These are phyloP conservation scores for Chlorella sp. DNA, from an alignment of 139 green algal genomes.

Conservation along the genomic window DNA sequence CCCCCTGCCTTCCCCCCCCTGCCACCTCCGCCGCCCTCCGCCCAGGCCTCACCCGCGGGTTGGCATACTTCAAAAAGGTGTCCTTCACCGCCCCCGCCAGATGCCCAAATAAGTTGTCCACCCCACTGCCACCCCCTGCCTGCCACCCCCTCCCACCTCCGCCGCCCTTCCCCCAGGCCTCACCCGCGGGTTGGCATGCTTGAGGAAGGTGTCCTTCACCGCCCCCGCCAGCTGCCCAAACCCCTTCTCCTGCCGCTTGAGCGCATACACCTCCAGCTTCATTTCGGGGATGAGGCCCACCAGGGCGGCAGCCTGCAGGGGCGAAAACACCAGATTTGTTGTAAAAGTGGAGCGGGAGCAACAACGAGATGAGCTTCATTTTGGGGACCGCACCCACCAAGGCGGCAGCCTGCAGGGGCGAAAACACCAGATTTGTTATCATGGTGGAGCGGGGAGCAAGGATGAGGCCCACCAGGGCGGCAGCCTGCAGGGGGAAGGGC, in stretches of 20 bases:
- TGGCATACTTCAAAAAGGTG: constrained; percentile 50
- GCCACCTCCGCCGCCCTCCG: not conserved
- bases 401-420: constrained; percentile 51
- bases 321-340: not conserved
- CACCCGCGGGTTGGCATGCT: constrained; percentile 46
- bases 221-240: constrained; percentile 49
- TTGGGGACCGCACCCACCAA: constrained; percentile 55
- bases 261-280: constrained; percentile 69
- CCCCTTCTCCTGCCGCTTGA: constrained; percentile 53
- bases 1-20: not conserved
- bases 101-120: no score
- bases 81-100: constrained; percentile 37
- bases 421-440: not conserved
- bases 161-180: not conserved
- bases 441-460: no score
- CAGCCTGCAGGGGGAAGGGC: constrained; percentile 58
- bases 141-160: not conserved
- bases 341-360: no score
- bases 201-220: constrained; percentile 47
- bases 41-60: constrained; percentile 13
- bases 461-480: constrained; percentile 55
- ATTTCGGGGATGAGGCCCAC: constrained; percentile 54
- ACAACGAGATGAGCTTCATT: no score
- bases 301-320: constrained; percentile 61
- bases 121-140: no score